Evolutionary conservation across 2,329 filamentous ascomycete genomes (phyloP), one percentile per base, ranked within the genome.

Genomic region (Aquanectria penicillioides): DNA sequence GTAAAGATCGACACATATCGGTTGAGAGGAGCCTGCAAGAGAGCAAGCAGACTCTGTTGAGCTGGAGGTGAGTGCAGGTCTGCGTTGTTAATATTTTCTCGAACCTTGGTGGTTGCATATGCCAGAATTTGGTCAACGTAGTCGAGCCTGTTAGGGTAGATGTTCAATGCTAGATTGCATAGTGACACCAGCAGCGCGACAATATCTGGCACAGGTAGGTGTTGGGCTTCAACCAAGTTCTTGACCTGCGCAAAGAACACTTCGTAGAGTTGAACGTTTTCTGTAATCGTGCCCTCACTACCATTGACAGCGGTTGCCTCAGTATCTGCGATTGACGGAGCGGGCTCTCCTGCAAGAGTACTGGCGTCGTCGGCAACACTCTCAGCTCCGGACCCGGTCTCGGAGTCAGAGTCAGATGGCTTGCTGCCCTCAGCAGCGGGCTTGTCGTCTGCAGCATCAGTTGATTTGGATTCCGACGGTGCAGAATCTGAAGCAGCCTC

Each of bases 191-290:
- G 83, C 36, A 99, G 81, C 9, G 94, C 95, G 68, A 97, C 95
- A 15, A 92, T 97, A 74, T 99, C 96, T 75, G 97, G 93, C 64
- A 99, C 94, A 1, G 94, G 91, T 49, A 99, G 83, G 66, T 93
- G 89, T 71, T 97, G 93, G 49, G 91, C 92, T 76, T 93, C 94
- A 62, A 98, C 94, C 48, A 99, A 82, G 70, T 94, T 94, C 72
- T 96, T 91, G 62, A 98, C 95, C 76, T 98, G 95, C 48, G 93
- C 90, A 72, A 98, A 97, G 82, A 98, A 99, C 59, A 98, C 92
- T 77, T 98, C 94, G 75, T 98, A 98, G 20, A 99, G 86, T 77
- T 92, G 94, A 57, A 97, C 88, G 69, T 93, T 89, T 49, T 89
- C 84, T 1, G 90, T 67, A 12, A 69, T 71, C 4, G 66, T 62